A percentile compares a stretch with the other conserved stretches of the same genome.
Evolutionary conservation across 164 flowering plant species (phyloP).

Genomic region (Nelumbo lutea): DNA sequence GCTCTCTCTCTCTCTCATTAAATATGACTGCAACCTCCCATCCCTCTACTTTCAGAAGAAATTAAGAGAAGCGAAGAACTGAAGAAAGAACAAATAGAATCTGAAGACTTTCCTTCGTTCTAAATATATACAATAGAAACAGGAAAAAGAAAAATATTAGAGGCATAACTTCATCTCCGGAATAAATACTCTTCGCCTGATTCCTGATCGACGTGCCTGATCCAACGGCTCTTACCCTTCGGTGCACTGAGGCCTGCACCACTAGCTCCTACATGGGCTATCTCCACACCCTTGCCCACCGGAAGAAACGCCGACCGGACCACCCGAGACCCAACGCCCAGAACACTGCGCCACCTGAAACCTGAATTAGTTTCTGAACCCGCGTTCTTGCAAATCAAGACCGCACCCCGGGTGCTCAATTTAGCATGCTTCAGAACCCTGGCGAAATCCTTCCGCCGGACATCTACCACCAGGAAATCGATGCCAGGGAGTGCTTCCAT

Average conservation of each 20-base stretch:
- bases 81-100: too few species aligned
- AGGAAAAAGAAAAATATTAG: neutral
- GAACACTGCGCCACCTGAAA: constrained; percentile 45
- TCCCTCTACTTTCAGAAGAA: too few species aligned
- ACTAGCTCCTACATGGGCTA: constrained; percentile 51
- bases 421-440: constrained; percentile 42
- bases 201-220: constrained; percentile 37
- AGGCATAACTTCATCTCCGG: constrained; percentile 23
- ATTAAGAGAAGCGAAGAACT: too few species aligned
- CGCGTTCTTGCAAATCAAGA: constrained; percentile 66
- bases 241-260: constrained; percentile 17
- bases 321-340: constrained; percentile 33
- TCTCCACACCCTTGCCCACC: constrained; percentile 78
- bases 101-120: neutral
- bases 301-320: constrained; percentile 73
- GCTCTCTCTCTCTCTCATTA: too few species aligned
- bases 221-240: constrained; percentile 48
- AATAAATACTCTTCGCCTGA: constrained; percentile 51
- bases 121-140: neutral
- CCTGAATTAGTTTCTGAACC: constrained; percentile 23
- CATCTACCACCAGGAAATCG: constrained; percentile 78
- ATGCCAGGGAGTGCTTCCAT: constrained; percentile 42
- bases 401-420: constrained; percentile 59
- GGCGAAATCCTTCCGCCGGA: constrained; percentile 36
- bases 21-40: too few species aligned